Evolutionary conservation across 2,329 filamentous ascomycete species (phyloP).

Genomic region (Colletotrichum chrysophilum): DNA sequence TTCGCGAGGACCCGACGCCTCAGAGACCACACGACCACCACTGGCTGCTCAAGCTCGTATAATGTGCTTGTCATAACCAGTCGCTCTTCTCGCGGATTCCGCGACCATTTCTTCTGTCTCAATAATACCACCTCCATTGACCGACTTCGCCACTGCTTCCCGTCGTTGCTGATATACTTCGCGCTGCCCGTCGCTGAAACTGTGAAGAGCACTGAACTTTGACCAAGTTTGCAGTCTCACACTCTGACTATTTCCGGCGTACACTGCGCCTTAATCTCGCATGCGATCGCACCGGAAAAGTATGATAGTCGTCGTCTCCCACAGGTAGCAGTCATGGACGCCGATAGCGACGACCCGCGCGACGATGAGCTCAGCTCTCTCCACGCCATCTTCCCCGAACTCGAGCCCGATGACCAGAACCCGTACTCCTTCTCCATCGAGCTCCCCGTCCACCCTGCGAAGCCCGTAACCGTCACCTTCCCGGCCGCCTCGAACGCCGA

Average conservation of each 20-base stretch:
- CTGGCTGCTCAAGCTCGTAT: constrained; percentile 8
- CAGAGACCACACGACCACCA: background rate
- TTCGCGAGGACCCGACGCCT: background rate
- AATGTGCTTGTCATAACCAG: constrained; percentile 7
- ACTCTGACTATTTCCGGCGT: background rate
- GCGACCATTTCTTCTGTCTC: constrained; percentile 4
- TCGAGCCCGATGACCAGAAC: constrained; percentile 49
- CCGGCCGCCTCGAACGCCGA: constrained; percentile 44
- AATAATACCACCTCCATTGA: background rate
- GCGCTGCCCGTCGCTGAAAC: background rate
- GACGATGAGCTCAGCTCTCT: constrained; percentile 65
- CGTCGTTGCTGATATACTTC: background rate
- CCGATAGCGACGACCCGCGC: constrained; percentile 54
- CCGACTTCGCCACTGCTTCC: constrained; percentile 5
- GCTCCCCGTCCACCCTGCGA: constrained; percentile 59
- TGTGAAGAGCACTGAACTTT: background rate
- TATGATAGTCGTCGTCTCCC: constrained; percentile 5
- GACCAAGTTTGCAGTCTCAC: background rate
- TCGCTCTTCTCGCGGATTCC: constrained; percentile 19
- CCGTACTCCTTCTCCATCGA: constrained; percentile 60
- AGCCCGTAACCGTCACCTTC: constrained; percentile 63
- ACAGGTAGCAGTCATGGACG: constrained; percentile 37
- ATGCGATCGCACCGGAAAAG: background rate
- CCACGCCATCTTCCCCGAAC: constrained; percentile 71
- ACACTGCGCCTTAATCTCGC: background rate